Conservation (phyloP, 495 filamentous ascomycete genomes). For the Podospora fimiseda region DNA sequence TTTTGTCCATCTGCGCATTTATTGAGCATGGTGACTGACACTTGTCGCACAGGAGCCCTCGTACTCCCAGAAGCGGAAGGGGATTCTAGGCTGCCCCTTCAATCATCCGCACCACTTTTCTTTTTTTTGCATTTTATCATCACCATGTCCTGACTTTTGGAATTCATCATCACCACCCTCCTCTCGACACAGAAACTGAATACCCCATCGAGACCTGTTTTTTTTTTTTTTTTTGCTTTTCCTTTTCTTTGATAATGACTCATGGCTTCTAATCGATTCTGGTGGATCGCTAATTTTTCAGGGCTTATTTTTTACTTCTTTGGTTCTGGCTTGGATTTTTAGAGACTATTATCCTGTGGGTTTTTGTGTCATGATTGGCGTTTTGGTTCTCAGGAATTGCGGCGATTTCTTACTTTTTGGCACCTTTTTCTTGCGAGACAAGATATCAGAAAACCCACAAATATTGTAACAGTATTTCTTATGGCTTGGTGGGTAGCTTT, state of each 20-base stretch:
- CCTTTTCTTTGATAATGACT: conserved; percentile 1
- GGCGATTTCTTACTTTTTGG: not conserved
- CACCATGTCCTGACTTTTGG: not conserved
- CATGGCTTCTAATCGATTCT: not conserved
- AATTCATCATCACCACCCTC: not conserved
- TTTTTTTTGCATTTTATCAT: conserved; percentile 4
- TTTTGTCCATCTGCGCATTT: not conserved
- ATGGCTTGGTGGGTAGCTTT: not conserved
- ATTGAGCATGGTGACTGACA: not conserved
- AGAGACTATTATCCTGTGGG: too few relatives aligned
- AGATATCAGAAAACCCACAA: not conserved
- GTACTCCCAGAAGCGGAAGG: conserved; percentile 37
- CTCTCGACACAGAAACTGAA: conserved; percentile 2
- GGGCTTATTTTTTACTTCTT: not conserved
- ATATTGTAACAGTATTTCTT: not conserved
- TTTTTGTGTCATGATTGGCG: not conserved
- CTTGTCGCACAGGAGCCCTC: conserved; percentile 27
- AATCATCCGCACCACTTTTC: conserved; percentile 2
- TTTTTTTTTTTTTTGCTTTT: conserved; percentile 2
- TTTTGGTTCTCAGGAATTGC: not conserved
- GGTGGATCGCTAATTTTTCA: not conserved
- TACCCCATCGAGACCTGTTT: conserved; percentile 4
- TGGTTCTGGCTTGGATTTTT: not conserved
- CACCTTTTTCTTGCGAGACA: not conserved
- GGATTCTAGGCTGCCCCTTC: conserved; percentile 17